Evolutionary conservation across 208 protist species (phyloP), one percentile per base, ranked within the genome.

Genomic region (Vickermania ingenoplastis): DNA sequence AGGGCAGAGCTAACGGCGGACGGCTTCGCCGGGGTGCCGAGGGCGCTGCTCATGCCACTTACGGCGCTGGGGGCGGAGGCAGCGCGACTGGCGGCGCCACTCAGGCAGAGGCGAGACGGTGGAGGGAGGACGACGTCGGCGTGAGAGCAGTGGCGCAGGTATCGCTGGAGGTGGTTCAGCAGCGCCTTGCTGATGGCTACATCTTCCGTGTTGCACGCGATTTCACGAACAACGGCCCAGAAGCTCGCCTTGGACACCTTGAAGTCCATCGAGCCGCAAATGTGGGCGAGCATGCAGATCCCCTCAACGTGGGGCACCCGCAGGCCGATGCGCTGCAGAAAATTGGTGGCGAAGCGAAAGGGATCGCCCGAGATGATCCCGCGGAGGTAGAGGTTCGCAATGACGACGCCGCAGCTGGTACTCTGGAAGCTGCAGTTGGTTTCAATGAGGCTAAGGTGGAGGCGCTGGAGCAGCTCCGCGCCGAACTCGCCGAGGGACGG

Each of bases 271-370:
- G 62, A 21, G 31, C 63, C 63, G 53, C 86, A 90, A 2, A 71
- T 73, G 60, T 88, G 81, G 2, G 86, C 77, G 28, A 90, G 67
- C 23, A 73, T 65, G 65, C 86, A 93, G 50, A 93, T 81, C 45
- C 79, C 83, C 41, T 93, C 80, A 26, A 85, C 65, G 69, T 90
- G 82, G 2, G 67, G 56, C 1, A 77, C 61, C 22, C 30, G 57
- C 30, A 50, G 55, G 21, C 67, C 74, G 2, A 76, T 73, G 49
- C 73, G 75, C 71, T 83, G 69, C 36, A 93, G 63, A 63, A 93
- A 63, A 7, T 76, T 63, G 4, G 68, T 67, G 23, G 80, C 83
- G 21, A 93, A 59, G 51, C 74, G 70, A 62, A 90, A 93, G 22
- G 86, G 86, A 57, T 93, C 86, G 25, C 83, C 83, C 13, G 72